A percentile compares a stretch with the other conserved stretches of the same genome.
Conservation (phyloP, 768 basidiomycete genomes). For the Daedaleopsis nitida region DNA sequence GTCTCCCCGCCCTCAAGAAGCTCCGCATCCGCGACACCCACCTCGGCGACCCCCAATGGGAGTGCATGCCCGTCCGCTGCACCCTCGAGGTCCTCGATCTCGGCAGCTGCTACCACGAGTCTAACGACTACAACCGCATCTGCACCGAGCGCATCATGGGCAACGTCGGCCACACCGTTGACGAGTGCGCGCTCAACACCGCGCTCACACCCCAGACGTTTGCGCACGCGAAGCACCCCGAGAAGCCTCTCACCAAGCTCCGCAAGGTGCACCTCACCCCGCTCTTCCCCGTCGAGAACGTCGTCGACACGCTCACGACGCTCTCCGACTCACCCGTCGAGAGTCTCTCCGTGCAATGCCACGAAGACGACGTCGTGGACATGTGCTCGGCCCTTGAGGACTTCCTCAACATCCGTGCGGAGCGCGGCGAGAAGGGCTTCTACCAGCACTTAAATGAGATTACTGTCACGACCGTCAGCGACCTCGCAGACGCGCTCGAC, state of each 20-base stretch:
- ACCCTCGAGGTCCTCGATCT: conserved; percentile 59
- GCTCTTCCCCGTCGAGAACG: conserved; percentile 61
- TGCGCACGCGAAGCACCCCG: conserved; percentile 34
- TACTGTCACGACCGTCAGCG: conserved; percentile 43
- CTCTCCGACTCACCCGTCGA: conserved; percentile 64
- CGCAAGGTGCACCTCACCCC: conserved; percentile 61
- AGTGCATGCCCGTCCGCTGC: conserved; percentile 51
- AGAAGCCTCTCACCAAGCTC: conserved; percentile 52
- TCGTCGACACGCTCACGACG: conserved; percentile 59
- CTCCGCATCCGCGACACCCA: conserved; percentile 73
- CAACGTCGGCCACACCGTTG: conserved; percentile 55
- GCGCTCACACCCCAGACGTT: conserved; percentile 45
- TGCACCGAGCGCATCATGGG: conserved; percentile 65
- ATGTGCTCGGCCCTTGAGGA: conserved; percentile 56
- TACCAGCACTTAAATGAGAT: conserved; percentile 52
- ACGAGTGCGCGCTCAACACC: conserved; percentile 54
- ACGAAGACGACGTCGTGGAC: conserved; percentile 65
- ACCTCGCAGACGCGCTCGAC: conserved; percentile 35
- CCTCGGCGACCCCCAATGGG: conserved; percentile 63
- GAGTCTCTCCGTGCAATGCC: conserved; percentile 57
- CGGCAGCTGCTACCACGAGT: conserved; percentile 53
- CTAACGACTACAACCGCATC: conserved; percentile 51
- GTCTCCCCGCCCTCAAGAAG: conserved; percentile 58
- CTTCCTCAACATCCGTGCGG: conserved; percentile 54
- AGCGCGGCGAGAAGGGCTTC: conserved; percentile 47